Evolutionary conservation across 2,329 filamentous ascomycete genomes (phyloP).

Genomic region (Cercospora berteroae): DNA sequence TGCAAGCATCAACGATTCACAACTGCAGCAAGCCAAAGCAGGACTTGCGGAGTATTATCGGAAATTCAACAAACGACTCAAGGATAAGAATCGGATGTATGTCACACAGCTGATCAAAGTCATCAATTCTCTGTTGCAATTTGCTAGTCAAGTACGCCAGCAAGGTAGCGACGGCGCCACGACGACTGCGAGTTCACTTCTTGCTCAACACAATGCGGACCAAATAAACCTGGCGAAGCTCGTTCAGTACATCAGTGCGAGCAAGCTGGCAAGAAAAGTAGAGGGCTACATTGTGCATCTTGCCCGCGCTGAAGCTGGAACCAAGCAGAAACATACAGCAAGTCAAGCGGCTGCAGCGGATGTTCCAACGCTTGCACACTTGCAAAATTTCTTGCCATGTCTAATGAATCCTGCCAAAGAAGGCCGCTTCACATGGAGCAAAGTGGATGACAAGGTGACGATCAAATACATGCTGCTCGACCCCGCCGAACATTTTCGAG

Average conservation of each 20-base stretch:
- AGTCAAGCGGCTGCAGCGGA: constrained; percentile 14
- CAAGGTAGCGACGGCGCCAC: constrained; percentile 58
- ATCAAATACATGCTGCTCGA: constrained; percentile 87
- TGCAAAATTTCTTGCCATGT: constrained; percentile 69
- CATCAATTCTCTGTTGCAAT: constrained; percentile 65
- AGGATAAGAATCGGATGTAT: constrained; percentile 88
- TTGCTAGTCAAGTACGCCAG: constrained; percentile 9
- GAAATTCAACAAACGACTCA: constrained; percentile 82
- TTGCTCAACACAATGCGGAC: constrained; percentile 82
- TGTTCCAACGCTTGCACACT: constrained; percentile 58
- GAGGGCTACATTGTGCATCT: constrained; percentile 76
- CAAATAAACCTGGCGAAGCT: constrained; percentile 94
- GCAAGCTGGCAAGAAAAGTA: constrained; percentile 89
- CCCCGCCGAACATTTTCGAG: constrained; percentile 85
- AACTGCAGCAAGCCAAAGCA: constrained; percentile 68
- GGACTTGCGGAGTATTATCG: constrained; percentile 81
- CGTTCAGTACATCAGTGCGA: constrained; percentile 82
- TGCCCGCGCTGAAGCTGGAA: background rate
- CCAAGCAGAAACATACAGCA: background rate
- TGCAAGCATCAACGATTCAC: constrained; percentile 68
- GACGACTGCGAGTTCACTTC: constrained; percentile 68
- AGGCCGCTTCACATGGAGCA: constrained; percentile 59
- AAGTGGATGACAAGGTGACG: constrained; percentile 52
- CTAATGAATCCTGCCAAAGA: constrained; percentile 80
- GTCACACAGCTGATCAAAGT: constrained; percentile 83